These are phyloP conservation scores for Chenopodium berlandieri DNA, from an alignment of 148 eudicot genomes.

Conservation along the genomic window DNA sequence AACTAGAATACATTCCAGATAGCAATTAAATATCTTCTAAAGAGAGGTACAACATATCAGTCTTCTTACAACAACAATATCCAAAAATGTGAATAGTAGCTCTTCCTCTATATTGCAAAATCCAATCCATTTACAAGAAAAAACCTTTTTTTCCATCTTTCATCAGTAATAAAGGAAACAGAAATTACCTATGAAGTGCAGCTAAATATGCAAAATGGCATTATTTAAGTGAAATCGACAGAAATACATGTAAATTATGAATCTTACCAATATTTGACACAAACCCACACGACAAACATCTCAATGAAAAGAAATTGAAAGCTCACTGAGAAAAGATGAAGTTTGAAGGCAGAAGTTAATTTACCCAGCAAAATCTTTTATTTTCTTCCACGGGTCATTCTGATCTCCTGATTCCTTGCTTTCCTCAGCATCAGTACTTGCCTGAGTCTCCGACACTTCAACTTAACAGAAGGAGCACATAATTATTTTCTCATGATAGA, in stretches of 20 bases:
- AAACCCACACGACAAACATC: background rate
- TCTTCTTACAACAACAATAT: background rate
- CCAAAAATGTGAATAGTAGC: background rate
- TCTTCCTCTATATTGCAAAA: background rate
- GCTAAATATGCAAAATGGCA: background rate
- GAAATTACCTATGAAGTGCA: background rate
- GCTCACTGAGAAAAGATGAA: background rate
- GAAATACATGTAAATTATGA: background rate
- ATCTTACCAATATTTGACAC: too few species aligned
- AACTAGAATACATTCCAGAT: background rate
- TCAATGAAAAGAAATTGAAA: background rate
- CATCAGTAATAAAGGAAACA: background rate
- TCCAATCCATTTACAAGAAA: background rate
- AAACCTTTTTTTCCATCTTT: background rate
- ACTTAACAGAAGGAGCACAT: constrained; percentile 30
- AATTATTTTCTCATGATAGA: background rate
- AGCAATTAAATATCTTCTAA: background rate
- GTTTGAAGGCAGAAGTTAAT: background rate
- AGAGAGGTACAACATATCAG: background rate
- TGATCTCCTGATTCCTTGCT: constrained; percentile 53
- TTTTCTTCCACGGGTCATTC: constrained; percentile 58
- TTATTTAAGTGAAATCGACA: background rate
- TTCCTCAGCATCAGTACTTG: constrained; percentile 35
- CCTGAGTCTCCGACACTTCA: constrained; percentile 43
- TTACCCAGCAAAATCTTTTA: constrained; percentile 92